Conservation (phyloP, 306 rosid genomes). For the Medicago ruthenica region DNA sequence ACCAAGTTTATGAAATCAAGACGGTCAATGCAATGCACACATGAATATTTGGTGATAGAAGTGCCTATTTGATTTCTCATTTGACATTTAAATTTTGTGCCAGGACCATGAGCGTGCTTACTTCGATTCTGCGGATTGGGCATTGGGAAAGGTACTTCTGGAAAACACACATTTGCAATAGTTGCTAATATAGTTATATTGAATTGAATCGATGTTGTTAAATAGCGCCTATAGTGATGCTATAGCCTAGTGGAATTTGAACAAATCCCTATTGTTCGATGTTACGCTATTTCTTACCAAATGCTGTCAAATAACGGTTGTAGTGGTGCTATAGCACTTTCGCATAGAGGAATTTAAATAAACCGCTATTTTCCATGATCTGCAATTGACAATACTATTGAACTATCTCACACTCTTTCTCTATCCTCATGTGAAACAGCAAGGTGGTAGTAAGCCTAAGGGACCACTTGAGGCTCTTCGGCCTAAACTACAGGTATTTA, state of each 20-base stretch:
- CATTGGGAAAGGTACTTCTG: slow-evolving; percentile 90
- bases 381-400: neutral
- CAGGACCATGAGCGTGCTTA: slow-evolving; percentile 99
- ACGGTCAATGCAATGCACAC: neutral
- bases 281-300: neutral
- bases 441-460: slow-evolving; percentile 94
- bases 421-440: slow-evolving; percentile 60
- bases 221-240: neutral
- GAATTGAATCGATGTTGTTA: neutral
- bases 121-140: slow-evolving; percentile 99
- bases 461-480: slow-evolving; percentile 98
- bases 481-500: slow-evolving; percentile 85
- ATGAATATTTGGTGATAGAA: slow-evolving; percentile 3
- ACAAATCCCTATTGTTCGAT: too few species aligned
- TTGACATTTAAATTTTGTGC: slow-evolving; percentile 43
- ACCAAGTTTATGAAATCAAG: slow-evolving; percentile 7
- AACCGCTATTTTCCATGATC: neutral
- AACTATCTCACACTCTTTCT: slow-evolving; percentile 39
- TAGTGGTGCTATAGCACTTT: neutral
- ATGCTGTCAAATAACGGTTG: neutral
- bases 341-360: neutral
- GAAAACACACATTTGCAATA: slow-evolving; percentile 5
- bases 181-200: slow-evolving; percentile 15
- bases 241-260: neutral
- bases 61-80: slow-evolving; percentile 23